Conservation (phyloP, 148 eudicot genomes). For the Nepenthes mirabilis region DNA sequence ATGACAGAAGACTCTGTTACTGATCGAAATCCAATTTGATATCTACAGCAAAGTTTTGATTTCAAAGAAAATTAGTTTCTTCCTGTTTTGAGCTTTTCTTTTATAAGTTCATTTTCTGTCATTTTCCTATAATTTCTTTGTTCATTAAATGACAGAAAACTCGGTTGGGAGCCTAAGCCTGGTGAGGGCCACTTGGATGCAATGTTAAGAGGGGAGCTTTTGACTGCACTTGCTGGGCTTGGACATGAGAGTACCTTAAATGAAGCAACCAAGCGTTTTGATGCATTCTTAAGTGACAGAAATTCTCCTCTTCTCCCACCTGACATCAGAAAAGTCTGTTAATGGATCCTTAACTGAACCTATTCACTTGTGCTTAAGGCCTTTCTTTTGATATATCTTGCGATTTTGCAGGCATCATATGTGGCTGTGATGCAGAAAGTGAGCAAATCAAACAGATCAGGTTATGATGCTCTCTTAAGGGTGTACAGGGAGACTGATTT, state of each 20-base stretch:
- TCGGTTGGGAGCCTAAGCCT: conserved; percentile 84
- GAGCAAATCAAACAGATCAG: conserved; percentile 47
- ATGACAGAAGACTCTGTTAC: too few relatives aligned
- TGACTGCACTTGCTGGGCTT: conserved; percentile 57
- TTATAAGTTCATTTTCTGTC: neutral
- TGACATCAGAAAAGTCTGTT: conserved; percentile 72
- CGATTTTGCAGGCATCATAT: conserved; percentile 64
- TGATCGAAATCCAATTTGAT: too few relatives aligned
- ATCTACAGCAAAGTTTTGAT: too few relatives aligned
- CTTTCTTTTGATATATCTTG: conserved; percentile 4
- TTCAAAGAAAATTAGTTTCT: too few relatives aligned
- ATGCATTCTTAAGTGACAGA: conserved; percentile 60
- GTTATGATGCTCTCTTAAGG: conserved; percentile 62
- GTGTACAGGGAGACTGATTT: conserved; percentile 84
- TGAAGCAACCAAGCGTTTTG: conserved; percentile 83
- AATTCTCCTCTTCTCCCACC: conserved; percentile 85
- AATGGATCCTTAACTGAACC: neutral
- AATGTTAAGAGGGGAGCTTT: conserved; percentile 93
- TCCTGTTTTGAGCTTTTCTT: too few relatives aligned
- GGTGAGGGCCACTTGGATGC: conserved; percentile 94
- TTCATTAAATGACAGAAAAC: conserved; percentile 35
- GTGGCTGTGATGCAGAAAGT: conserved; percentile 73
- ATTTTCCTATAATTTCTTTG: conserved; percentile 1
- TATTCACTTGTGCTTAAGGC: neutral
- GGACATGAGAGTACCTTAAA: conserved; percentile 59